phyloP scores from a whole-genome alignment of 495 filamentous ascomycete genomes.

The Penicillium desertorum region DNA sequence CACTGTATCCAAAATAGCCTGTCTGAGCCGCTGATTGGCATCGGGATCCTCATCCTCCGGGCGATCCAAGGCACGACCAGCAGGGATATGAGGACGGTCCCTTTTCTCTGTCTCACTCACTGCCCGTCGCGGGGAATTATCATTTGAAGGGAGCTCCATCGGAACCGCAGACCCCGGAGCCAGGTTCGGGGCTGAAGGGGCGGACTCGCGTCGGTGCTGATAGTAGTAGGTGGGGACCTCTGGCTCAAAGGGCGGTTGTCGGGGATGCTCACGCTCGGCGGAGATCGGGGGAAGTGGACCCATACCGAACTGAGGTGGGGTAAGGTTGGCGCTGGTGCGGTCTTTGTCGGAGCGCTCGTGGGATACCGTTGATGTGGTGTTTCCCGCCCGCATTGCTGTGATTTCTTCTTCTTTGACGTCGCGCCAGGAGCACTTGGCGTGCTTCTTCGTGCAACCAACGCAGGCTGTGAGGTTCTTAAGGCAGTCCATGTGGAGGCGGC shows the following conservation, averaged over 20 bases:
- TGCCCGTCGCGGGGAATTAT: conserved; percentile 42
- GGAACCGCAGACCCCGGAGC: conserved; percentile 15
- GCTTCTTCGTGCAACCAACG: conserved; percentile 83
- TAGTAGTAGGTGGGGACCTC: conserved; percentile 12
- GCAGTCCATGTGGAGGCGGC: conserved; percentile 76
- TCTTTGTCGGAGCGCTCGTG: conserved; percentile 27
- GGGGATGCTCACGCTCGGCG: conserved; percentile 19
- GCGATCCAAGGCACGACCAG: conserved; percentile 11
- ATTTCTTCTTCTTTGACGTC: conserved; percentile 68
- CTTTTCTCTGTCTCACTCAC: conserved; percentile 43
- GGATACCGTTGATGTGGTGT: conserved; percentile 4
- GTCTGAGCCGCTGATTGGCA: conserved; percentile 48
- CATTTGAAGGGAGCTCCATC: conserved; percentile 15
- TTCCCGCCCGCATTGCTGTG: not conserved
- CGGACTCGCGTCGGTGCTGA: conserved; percentile 36
- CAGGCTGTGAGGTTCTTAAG: conserved; percentile 83
- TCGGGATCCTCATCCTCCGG: conserved; percentile 46
- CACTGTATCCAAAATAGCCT: conserved; percentile 48
- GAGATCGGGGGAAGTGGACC: conserved; percentile 20
- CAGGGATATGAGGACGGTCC: conserved; percentile 20
- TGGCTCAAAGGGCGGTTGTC: conserved; percentile 10
- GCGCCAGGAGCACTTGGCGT: conserved; percentile 82
- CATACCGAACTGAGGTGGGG: conserved; percentile 2
- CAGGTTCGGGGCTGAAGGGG: conserved; percentile 27
- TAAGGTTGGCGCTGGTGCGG: conserved; percentile 10